Evolutionary conservation across 352 stramenopile genomes (phyloP).

Genomic region (Phytophthora pisi): DNA sequence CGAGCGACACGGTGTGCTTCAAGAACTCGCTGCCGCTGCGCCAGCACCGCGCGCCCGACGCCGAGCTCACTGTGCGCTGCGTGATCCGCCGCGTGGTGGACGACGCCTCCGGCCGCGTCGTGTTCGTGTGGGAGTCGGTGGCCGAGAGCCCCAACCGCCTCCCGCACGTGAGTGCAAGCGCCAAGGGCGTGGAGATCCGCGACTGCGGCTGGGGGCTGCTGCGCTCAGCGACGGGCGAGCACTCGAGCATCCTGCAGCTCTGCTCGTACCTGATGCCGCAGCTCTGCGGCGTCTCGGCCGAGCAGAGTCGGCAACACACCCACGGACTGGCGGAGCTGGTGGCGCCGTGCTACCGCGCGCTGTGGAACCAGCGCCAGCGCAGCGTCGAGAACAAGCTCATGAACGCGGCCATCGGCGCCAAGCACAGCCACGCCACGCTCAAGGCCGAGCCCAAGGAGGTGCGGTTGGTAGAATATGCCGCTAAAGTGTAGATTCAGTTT

Average conservation of each 20-base stretch:
- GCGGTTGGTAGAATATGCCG: slow-evolving; percentile 5
- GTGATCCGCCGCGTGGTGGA: slow-evolving; percentile 53
- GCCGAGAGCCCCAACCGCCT: slow-evolving; percentile 41
- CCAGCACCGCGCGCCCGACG: slow-evolving; percentile 40
- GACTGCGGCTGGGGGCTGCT: slow-evolving; percentile 58
- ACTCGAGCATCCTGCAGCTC: slow-evolving; percentile 60
- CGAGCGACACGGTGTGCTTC: slow-evolving; percentile 42
- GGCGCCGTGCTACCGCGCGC: slow-evolving; percentile 44
- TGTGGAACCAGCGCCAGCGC: slow-evolving; percentile 56
- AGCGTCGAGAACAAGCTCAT: slow-evolving; percentile 58
- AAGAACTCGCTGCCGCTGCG: slow-evolving; percentile 47
- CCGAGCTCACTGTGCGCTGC: slow-evolving; percentile 39
- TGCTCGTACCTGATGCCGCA: slow-evolving; percentile 54
- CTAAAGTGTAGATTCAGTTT: slow-evolving; percentile 37
- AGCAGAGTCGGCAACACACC: slow-evolving; percentile 51
- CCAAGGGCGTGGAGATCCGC: slow-evolving; percentile 48
- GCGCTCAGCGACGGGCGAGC: slow-evolving; percentile 25
- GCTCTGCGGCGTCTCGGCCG: slow-evolving; percentile 35
- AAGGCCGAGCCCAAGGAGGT: slow-evolving; percentile 26
- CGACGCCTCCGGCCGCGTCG: slow-evolving; percentile 35
- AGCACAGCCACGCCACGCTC: slow-evolving; percentile 18
- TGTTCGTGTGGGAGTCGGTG: slow-evolving; percentile 63
- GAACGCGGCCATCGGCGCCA: slow-evolving; percentile 44
- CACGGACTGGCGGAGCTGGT: slow-evolving; percentile 53
- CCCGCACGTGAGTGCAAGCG: slow-evolving; percentile 25